A percentile compares a stretch with the other conserved stretches of the same genome.
Conservation (phyloP, 1,284 basidiomycete species). For the Prillingera fragicola region DNA sequence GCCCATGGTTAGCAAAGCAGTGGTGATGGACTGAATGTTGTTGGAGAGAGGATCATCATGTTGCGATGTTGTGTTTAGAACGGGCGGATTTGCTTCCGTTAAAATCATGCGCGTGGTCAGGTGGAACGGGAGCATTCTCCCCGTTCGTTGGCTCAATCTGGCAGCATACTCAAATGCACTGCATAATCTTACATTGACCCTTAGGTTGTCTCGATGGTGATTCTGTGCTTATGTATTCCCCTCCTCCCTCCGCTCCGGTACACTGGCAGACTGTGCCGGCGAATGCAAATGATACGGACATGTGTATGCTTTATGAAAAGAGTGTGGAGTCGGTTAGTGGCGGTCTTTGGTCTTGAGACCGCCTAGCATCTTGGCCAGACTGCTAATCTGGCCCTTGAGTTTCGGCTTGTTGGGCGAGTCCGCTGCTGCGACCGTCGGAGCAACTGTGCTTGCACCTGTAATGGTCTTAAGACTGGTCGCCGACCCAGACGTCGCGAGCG, state of each 20-base stretch:
- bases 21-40: neutral
- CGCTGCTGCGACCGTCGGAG: neutral
- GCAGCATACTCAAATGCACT: too few species aligned
- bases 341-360: constrained; percentile 45
- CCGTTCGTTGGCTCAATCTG: too few species aligned
- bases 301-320: too few species aligned
- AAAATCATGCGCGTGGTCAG: constrained; percentile 3
- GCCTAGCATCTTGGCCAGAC: constrained; percentile 45
- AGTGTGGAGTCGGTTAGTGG: too few species aligned
- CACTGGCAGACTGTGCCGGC: too few species aligned
- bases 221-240: too few species aligned
- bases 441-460: neutral
- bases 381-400: constrained; percentile 44
- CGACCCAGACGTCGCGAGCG: neutral
- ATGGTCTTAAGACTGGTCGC: neutral
- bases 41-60: neutral
- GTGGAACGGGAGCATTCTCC: too few species aligned
- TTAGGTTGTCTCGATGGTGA: too few species aligned
- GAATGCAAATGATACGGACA: too few species aligned
- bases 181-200: too few species aligned
- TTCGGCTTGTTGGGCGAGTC: constrained; percentile 39
- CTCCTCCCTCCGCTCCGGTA: too few species aligned
- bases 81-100: constrained; percentile 2
- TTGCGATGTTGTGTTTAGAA: constrained; percentile 3
- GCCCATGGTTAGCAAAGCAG: neutral